Evolutionary conservation across 1,284 basidiomycete species (phyloP), one percentile per base, ranked within the genome.

Genomic region (Trichosporon coremiiforme): DNA sequence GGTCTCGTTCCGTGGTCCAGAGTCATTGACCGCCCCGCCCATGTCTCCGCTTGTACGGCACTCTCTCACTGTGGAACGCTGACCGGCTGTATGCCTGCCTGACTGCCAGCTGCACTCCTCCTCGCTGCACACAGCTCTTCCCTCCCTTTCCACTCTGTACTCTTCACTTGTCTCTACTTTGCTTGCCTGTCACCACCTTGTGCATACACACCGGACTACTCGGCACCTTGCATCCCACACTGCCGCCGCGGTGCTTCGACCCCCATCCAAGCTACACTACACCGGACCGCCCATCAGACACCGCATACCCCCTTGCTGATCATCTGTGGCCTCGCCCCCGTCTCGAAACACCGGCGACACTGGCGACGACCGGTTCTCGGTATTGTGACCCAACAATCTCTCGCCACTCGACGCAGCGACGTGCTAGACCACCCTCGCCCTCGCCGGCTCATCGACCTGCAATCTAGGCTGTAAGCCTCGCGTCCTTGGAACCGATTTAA

Each of bases 41-140:
- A n/a, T n/a, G n/a, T n/a, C n/a, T n/a, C n/a, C n/a, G n/a, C n/a
- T n/a, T n/a, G 29, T 31, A 38, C 35, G 35, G n/a, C n/a, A n/a
- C n/a, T n/a, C n/a, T n/a, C 35, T 60, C 57, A 33, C 20, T 53
- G 15, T 53, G 47, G 31, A 33, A 31, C 57, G 57, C 57, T 33
- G 45, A 2, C 47, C 47, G 47, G 47, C n/a, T n/a, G n/a, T n/a
- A n/a, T n/a, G n/a, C n/a, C n/a, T n/a, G n/a, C n/a, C n/a, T n/a
- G n/a, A n/a, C n/a, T n/a, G n/a, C n/a, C n/a, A n/a, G 25, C 53
- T 53, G 15, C 20, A 22, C 47, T 53, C 47, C 55, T 57, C 29
- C 55, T 33, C 29, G 22, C 29, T 13, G 55, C 55, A 7, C 55
- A 6, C 55, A 57, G 2, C 55, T 57, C 55, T 17, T 57, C 4